phyloP scores from a whole-genome alignment of 2,329 filamentous ascomycete species.

The Ophiocordyceps australis region DNA sequence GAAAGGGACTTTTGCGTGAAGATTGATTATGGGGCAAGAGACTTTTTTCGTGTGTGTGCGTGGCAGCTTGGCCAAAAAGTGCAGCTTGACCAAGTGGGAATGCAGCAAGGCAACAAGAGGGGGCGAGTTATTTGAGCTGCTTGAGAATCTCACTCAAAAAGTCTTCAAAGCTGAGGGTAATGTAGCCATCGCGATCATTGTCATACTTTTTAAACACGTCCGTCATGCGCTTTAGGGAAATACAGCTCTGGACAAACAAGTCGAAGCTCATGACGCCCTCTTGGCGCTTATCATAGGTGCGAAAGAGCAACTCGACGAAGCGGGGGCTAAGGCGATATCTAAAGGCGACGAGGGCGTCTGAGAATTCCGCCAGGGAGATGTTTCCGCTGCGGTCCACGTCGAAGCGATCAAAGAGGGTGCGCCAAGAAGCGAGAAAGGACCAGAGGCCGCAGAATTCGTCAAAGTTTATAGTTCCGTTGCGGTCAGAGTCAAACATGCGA shows the following conservation, averaged over 20 bases:
- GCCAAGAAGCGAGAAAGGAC: constrained; percentile 91
- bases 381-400: constrained; percentile 74
- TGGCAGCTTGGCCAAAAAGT: too few relatives aligned
- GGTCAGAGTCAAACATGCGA: constrained; percentile 93
- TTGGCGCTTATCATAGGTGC: constrained; percentile 66
- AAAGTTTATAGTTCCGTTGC: constrained; percentile 77
- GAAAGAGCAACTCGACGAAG: constrained; percentile 74
- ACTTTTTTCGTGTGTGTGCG: too few relatives aligned
- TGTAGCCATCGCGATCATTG: constrained; percentile 87
- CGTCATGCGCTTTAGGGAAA: constrained; percentile 93
- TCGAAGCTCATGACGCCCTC: constrained; percentile 75
- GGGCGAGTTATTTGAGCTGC: constrained; percentile 30
- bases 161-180: constrained; percentile 67
- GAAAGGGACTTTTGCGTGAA: too few relatives aligned
- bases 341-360: constrained; percentile 78
- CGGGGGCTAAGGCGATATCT: constrained; percentile 74
- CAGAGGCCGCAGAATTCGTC: constrained; percentile 93
- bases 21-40: too few relatives aligned
- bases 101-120: too few relatives aligned
- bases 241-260: constrained; percentile 93
- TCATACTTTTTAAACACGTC: constrained; percentile 99
- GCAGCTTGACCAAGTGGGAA: too few relatives aligned
- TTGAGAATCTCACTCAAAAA: constrained; percentile 53
- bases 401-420: constrained; percentile 86
- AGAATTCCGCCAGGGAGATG: constrained; percentile 76